Percentiles rank a stretch among this genome's conserved stretches.
Conservation (phyloP, 2,329 filamentous ascomycete species). For the Celoporthe dispersa region DNA sequence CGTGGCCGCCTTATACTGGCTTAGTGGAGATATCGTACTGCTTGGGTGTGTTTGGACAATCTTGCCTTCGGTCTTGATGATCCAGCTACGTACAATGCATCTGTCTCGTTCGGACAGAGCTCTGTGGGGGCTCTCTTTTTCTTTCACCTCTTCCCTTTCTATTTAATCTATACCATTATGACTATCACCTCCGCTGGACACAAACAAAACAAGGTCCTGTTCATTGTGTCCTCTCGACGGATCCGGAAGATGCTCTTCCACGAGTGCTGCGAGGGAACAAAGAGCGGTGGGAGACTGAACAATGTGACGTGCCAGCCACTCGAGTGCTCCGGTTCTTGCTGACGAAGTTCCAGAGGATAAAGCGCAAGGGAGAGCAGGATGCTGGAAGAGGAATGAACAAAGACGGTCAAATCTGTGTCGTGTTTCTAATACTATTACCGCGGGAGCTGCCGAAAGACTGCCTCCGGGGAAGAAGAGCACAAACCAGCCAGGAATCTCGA, state of each 20-base stretch:
- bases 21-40: background rate
- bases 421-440: background rate
- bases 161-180: too few relatives aligned
- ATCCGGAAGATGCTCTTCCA: constrained; percentile 10
- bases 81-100: background rate
- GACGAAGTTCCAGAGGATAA: too few relatives aligned
- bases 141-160: background rate
- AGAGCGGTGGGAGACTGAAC: background rate
- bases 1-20: background rate
- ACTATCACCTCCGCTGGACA: too few relatives aligned
- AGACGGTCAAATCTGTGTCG: background rate
- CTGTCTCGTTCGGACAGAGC: background rate
- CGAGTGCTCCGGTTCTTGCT: too few relatives aligned
- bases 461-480: background rate
- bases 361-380: background rate
- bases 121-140: background rate
- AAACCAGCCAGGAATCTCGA: background rate
- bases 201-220: background rate
- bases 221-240: background rate
- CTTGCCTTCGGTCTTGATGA: background rate
- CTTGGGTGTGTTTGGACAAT: background rate
- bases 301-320: background rate
- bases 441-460: background rate
- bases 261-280: background rate
- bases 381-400: background rate